phyloP scores from a whole-genome alignment of 257 asterid genomes.

The Orobanche coerulescens region DNA sequence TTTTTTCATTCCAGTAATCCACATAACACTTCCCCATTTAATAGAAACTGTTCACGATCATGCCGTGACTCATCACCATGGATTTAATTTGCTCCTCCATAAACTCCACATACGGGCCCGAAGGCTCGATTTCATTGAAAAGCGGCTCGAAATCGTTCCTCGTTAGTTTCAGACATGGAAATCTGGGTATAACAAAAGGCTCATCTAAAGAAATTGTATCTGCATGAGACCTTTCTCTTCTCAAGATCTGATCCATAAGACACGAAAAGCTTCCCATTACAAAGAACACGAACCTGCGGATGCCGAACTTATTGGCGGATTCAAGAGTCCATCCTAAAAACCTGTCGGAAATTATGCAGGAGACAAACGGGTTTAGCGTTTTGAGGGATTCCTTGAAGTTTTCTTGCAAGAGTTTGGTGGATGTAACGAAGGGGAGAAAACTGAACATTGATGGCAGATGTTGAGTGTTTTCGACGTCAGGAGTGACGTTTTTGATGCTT shows the following conservation, averaged over 20 bases:
- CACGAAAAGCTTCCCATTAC: slow-evolving; percentile 52
- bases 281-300: slow-evolving; percentile 44
- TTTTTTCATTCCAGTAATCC: slow-evolving; percentile 39
- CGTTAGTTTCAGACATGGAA: slow-evolving; percentile 38
- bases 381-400: slow-evolving; percentile 40
- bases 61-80: slow-evolving; percentile 39
- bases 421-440: slow-evolving; percentile 28
- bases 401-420: slow-evolving; percentile 47
- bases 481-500: slow-evolving; percentile 41
- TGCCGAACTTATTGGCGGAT: slow-evolving; percentile 31
- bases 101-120: slow-evolving; percentile 49
- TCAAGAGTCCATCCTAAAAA: slow-evolving; percentile 58
- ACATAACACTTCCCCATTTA: slow-evolving; percentile 39
- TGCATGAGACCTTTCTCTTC: slow-evolving; percentile 37
- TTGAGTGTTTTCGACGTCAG: slow-evolving; percentile 58
- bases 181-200: slow-evolving; percentile 32
- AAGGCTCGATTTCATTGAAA: slow-evolving; percentile 33
- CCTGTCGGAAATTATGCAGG: slow-evolving; percentile 53
- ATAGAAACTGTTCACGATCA: slow-evolving; percentile 42
- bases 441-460: slow-evolving; percentile 35
- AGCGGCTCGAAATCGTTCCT: slow-evolving; percentile 56
- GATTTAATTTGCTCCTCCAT: slow-evolving; percentile 30
- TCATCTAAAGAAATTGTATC: slow-evolving; percentile 27
- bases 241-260: slow-evolving; percentile 32
- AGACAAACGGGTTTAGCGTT: slow-evolving; percentile 31